Evolutionary conservation across 441 rosid species (phyloP).

Genomic region (Bocquillonia castaneifolia): DNA sequence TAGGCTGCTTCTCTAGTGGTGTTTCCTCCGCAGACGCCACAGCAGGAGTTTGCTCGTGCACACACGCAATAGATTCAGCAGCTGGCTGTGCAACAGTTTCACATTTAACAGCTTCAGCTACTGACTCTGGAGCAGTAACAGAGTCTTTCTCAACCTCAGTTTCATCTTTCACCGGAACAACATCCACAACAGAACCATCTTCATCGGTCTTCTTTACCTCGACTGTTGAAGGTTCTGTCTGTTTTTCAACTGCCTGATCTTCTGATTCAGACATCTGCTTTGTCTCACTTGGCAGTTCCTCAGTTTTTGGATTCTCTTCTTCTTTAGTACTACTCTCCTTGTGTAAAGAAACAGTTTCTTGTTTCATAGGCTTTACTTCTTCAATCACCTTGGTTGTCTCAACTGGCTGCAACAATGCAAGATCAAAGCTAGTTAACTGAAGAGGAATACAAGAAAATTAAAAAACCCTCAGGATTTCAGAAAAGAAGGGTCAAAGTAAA

Average conservation of each 20-base stretch:
- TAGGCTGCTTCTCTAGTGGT: constrained; percentile 19
- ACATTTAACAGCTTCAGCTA: background rate
- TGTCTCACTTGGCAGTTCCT: background rate
- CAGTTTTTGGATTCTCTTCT: background rate
- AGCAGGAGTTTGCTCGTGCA: no score
- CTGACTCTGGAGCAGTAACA: background rate
- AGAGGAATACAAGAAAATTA: background rate
- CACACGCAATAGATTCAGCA: constrained; percentile 14
- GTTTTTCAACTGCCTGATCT: constrained; percentile 1
- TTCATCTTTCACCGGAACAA: constrained; percentile 1
- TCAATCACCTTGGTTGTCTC: constrained; percentile 19
- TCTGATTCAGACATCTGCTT: constrained; percentile 1
- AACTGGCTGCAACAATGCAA: constrained; percentile 20
- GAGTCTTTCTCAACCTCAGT: background rate
- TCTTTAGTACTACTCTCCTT: background rate
- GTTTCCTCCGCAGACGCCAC: constrained; percentile 3
- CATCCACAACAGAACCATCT: background rate
- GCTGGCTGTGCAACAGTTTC: constrained; percentile 14
- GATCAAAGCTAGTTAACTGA: no score
- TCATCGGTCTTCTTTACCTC: constrained; percentile 6
- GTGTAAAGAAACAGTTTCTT: background rate
- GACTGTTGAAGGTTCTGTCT: constrained; percentile 4
- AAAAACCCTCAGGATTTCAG: background rate
- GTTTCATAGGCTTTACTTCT: constrained; percentile 8
- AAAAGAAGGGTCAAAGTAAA: no score